Evolutionary conservation across 2,329 filamentous ascomycete species (phyloP).

Genomic region (Tolypocladium pustulatum): DNA sequence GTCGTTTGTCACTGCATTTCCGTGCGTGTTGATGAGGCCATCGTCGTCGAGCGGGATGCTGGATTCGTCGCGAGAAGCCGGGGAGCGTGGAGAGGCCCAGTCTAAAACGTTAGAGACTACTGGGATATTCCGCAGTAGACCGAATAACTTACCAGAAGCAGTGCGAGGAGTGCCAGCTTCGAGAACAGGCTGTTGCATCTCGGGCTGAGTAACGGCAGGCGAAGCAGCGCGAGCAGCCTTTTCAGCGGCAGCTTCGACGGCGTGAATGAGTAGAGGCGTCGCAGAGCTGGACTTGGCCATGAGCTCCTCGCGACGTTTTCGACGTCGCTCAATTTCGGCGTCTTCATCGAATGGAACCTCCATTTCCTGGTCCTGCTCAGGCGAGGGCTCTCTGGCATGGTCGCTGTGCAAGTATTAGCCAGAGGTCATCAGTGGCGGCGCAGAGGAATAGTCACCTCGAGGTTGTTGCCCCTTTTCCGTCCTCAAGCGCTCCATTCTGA

Average conservation of each 20-base stretch:
- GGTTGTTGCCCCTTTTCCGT: neutral
- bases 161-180: slow-evolving; percentile 30
- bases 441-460: neutral
- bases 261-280: slow-evolving; percentile 65
- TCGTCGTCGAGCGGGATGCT: slow-evolving; percentile 57
- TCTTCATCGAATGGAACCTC: slow-evolving; percentile 65
- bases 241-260: slow-evolving; percentile 51
- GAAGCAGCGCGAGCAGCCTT: slow-evolving; percentile 43
- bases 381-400: slow-evolving; percentile 16
- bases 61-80: slow-evolving; percentile 37
- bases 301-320: slow-evolving; percentile 74
- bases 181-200: slow-evolving; percentile 25
- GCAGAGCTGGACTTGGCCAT: slow-evolving; percentile 71
- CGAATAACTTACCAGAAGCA: slow-evolving; percentile 30
- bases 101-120: slow-evolving; percentile 18
- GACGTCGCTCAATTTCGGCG: slow-evolving; percentile 73
- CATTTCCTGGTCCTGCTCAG: slow-evolving; percentile 37
- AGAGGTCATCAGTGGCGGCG: neutral
- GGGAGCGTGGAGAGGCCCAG: slow-evolving; percentile 29
- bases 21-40: slow-evolving; percentile 53
- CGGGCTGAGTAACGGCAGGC: slow-evolving; percentile 39
- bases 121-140: neutral
- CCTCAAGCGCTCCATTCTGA: neutral
- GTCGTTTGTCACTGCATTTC: slow-evolving; percentile 26
- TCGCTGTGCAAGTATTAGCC: slow-evolving; percentile 3